phyloP scores from a whole-genome alignment of 225 moss, liverwort and hornwort species.

The Climacium dendroides region DNA sequence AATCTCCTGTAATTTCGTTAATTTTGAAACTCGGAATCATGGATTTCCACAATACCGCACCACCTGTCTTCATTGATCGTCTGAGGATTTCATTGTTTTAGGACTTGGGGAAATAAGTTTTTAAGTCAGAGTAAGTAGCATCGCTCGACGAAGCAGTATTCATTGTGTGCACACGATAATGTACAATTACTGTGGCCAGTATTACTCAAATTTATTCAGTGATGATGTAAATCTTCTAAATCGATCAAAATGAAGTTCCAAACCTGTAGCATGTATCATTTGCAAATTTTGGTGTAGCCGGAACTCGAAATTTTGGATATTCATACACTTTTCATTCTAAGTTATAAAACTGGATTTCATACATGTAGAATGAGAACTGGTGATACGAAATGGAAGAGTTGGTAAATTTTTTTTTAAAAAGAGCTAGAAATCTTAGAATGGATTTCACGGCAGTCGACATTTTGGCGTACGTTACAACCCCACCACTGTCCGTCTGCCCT shows the following conservation, averaged over 20 bases:
- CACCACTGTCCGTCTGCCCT: neutral
- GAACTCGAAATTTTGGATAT: neutral
- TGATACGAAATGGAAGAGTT: neutral
- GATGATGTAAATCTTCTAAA: neutral
- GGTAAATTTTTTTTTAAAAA: no score
- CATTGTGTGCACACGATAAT: neutral
- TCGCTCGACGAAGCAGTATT: neutral
- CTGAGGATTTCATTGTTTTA: neutral
- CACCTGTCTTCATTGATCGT: neutral
- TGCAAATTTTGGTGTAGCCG: neutral
- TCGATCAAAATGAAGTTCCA: neutral
- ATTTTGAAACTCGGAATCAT: neutral
- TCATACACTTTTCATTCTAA: neutral
- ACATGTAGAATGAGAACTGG: no score
- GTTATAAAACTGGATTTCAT: neutral
- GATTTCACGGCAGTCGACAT: neutral
- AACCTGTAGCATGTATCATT: neutral
- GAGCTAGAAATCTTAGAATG: neutral
- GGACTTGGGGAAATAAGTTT: neutral
- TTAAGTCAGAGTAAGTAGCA: neutral
- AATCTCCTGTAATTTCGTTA: neutral
- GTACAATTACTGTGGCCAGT: neutral
- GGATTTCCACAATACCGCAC: neutral
- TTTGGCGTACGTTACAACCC: neutral
- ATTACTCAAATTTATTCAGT: no score